Evolutionary conservation across 1,284 basidiomycete genomes (phyloP).

Genomic region (Puccinia triticina): DNA sequence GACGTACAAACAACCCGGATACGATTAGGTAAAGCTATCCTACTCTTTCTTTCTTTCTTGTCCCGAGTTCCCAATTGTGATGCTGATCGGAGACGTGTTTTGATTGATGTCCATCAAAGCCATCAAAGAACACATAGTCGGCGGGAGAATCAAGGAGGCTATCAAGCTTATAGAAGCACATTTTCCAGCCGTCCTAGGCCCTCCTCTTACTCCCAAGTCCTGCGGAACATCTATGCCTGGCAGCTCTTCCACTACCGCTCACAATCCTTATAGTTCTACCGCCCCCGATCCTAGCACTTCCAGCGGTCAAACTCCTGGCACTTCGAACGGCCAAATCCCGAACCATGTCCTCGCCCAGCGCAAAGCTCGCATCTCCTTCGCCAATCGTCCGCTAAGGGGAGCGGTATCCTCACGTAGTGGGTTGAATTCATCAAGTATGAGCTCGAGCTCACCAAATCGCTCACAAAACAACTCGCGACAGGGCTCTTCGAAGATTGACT

Average conservation of each 20-base stretch:
- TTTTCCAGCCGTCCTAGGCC: conserved; percentile 38
- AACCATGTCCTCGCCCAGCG: conserved; percentile 30
- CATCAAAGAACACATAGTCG: conserved; percentile 45
- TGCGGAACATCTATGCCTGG: not conserved
- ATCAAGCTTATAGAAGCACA: conserved; percentile 37
- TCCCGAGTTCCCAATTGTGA: not conserved
- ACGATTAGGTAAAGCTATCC: conserved; percentile 21
- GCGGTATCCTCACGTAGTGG: conserved; percentile 16
- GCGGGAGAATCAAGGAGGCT: conserved; percentile 43
- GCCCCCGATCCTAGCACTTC: conserved; percentile 7
- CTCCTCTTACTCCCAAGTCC: conserved; percentile 17
- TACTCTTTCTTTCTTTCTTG: not conserved
- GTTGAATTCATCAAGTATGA: conserved; percentile 24
- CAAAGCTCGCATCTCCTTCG: conserved; percentile 1
- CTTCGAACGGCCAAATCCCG: conserved; percentile 7
- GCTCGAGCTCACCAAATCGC: conserved; percentile 4
- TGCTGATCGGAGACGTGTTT: conserved; percentile 10
- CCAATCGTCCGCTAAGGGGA: conserved; percentile 39
- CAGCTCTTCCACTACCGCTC: not conserved
- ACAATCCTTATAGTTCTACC: not conserved
- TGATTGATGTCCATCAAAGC: not conserved
- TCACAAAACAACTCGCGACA: conserved; percentile 19
- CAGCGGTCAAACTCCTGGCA: conserved; percentile 5
- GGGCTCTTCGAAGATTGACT: conserved; percentile 11
- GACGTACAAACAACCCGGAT: conserved; percentile 48